Base-by-base conservation (phyloP, 208 protist species). In the Acanthamoeba lenticulata region DNA sequence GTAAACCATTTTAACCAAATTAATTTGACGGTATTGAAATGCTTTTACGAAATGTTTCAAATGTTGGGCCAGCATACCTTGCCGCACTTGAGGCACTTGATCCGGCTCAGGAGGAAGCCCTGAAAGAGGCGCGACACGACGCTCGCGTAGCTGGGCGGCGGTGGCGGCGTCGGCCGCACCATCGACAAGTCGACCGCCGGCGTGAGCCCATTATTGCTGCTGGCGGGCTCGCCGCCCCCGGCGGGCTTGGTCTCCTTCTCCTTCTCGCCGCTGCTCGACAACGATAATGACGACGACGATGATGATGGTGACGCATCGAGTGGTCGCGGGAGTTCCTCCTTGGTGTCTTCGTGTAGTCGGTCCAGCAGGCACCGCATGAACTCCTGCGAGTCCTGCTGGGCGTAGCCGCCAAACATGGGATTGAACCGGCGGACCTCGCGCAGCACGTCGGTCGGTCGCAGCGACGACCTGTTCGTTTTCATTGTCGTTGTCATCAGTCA, bases 351-450 rank as follows among this genome's bases (percentile, higher is more conserved):
- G 47, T 96, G 95, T 11, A 96, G 40, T 49, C 93, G 90, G 79
- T 96, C 95, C 17, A 96, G 49, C 52, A 96, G 34, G 52, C 94
- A 96, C 42, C 98, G 97, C 77, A 99, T 96, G 29, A 96, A 44
- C 38, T 96, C 95, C 55, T 95, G 93, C 27, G 74, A 60, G 55
- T 96, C 95, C 79, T 65, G 65, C 34, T 74, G 65, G 29, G 29
- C 65, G 34, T 74, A 74, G 15, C 65, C 65, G 34, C 29, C 65
- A 74, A 74, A 74, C 27, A 74, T 29, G 11, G 65, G 65, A 27
- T 74, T 74, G 34, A 74, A 29, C 19, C 65, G 65, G n/a, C 27
- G 29, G 29, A 74, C n/a, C 29, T 74, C 65, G 29, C 6, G 65
- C 65, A 74, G 24, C 1, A 74, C 27, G 1, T 74, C 6, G 24